phyloP scores from a whole-genome alignment of 2,329 filamentous ascomycete species.

The Ascochyta fabae region DNA sequence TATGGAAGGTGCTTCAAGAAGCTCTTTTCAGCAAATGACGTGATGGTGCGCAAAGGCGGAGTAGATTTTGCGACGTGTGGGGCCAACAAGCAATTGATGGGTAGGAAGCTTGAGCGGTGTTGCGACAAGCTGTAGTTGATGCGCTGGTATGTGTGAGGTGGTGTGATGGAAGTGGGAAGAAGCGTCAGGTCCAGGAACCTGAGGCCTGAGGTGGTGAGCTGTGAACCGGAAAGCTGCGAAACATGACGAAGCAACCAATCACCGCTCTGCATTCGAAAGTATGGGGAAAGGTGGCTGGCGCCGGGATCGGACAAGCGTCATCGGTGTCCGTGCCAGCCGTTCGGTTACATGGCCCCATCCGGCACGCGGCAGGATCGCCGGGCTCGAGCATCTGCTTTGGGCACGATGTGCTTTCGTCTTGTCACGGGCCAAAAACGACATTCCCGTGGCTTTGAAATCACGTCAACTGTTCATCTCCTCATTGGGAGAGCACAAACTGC shows the following conservation, averaged over 20 bases:
- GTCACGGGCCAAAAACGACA: background rate
- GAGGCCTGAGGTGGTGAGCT: conserved; percentile 31
- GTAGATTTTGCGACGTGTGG: conserved; percentile 30
- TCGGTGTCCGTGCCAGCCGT: conserved; percentile 31
- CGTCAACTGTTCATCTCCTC: background rate
- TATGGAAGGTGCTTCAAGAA: conserved; percentile 23
- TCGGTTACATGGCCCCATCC: conserved; percentile 21
- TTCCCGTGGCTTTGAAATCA: background rate
- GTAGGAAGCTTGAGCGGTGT: conserved; percentile 23
- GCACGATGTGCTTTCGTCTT: conserved; percentile 3
- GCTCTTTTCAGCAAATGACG: conserved; percentile 37
- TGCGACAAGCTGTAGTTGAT: conserved; percentile 27
- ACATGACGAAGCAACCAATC: conserved; percentile 32
- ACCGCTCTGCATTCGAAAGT: conserved; percentile 34
- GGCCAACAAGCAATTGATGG: conserved; percentile 32
- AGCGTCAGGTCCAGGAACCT: conserved; percentile 24
- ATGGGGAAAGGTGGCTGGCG: conserved; percentile 38
- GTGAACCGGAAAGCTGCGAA: conserved; percentile 42
- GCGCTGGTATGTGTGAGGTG: conserved; percentile 25
- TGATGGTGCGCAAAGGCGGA: conserved; percentile 33
- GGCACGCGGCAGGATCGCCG: conserved; percentile 6
- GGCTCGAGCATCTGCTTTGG: conserved; percentile 5
- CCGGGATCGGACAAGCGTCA: conserved; percentile 40
- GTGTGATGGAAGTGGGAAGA: conserved; percentile 33
- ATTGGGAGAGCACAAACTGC: background rate